Conservation (phyloP, 1,284 basidiomycete species). For the Austropuccinia psidii region DNA sequence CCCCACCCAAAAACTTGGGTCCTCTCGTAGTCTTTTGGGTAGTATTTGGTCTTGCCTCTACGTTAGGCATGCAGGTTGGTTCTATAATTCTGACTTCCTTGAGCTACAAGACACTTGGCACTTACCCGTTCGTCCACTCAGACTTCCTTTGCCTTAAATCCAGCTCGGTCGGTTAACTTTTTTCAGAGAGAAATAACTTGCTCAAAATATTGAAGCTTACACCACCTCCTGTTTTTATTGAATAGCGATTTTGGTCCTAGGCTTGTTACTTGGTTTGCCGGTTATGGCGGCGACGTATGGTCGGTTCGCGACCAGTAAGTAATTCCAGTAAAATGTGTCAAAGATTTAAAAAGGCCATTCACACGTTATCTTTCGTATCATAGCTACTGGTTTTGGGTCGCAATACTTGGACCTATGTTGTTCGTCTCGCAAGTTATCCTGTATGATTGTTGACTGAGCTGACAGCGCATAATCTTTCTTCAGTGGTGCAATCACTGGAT, state of each 20-base stretch:
- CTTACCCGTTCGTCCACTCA: neutral
- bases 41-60: slow-evolving; percentile 25
- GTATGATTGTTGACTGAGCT: too few species aligned
- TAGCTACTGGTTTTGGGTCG: slow-evolving; percentile 30
- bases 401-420: slow-evolving; percentile 30
- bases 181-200: neutral
- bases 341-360: neutral
- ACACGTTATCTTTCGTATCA: neutral
- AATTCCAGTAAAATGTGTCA: too few species aligned
- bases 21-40: slow-evolving; percentile 36
- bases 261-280: slow-evolving; percentile 32
- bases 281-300: slow-evolving; percentile 32
- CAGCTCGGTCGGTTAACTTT: slow-evolving; percentile 28
- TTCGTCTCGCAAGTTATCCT: neutral
- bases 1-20: slow-evolving; percentile 15
- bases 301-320: slow-evolving; percentile 17
- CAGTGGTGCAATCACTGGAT: slow-evolving; percentile 36
- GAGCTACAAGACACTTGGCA: neutral
- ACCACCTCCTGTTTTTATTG: neutral
- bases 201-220: neutral
- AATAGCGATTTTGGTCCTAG: slow-evolving; percentile 34
- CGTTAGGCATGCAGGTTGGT: slow-evolving; percentile 34
- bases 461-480: too few species aligned
- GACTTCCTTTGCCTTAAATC: slow-evolving; percentile 37
- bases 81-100: neutral